phyloP scores from a whole-genome alignment of 139 green algal genomes.

The Edaphochlamys debaryana region DNA sequence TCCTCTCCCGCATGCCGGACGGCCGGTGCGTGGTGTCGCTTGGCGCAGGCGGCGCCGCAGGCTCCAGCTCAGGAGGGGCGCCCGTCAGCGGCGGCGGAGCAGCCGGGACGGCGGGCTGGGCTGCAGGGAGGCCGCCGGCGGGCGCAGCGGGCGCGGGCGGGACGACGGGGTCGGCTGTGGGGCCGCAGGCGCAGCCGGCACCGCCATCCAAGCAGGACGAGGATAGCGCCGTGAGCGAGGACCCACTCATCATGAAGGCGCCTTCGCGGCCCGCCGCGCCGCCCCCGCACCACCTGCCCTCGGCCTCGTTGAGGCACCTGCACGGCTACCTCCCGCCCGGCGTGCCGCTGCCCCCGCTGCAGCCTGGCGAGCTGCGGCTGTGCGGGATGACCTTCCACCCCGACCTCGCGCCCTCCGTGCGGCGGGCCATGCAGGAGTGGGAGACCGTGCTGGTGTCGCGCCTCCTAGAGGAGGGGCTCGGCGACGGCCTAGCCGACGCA shows the following conservation, averaged over 20 bases:
- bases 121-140: not conserved
- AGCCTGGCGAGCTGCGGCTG: conserved; percentile 13
- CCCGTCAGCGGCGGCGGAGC: not conserved
- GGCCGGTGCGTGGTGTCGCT: not conserved
- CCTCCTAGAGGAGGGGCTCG: not conserved
- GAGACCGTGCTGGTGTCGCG: not conserved
- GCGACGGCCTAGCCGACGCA: not conserved
- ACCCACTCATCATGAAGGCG: too few relatives aligned
- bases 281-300: not conserved
- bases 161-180: too few relatives aligned
- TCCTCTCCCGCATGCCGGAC: not conserved
- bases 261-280: too few relatives aligned
- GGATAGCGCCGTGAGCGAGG: too few relatives aligned
- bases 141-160: too few relatives aligned
- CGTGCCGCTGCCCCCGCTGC: not conserved
- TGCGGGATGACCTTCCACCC: conserved; percentile 1
- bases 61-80: too few relatives aligned
- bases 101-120: not conserved
- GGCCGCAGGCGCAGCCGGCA: not conserved
- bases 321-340: not conserved
- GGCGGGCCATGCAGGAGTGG: not conserved
- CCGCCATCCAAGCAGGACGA: too few relatives aligned
- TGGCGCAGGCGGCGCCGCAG: too few relatives aligned
- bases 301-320: not conserved
- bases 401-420: not conserved